These are phyloP conservation scores for Lactarius akahatsu DNA, from an alignment of 768 basidiomycete genomes.

Conservation along the genomic window DNA sequence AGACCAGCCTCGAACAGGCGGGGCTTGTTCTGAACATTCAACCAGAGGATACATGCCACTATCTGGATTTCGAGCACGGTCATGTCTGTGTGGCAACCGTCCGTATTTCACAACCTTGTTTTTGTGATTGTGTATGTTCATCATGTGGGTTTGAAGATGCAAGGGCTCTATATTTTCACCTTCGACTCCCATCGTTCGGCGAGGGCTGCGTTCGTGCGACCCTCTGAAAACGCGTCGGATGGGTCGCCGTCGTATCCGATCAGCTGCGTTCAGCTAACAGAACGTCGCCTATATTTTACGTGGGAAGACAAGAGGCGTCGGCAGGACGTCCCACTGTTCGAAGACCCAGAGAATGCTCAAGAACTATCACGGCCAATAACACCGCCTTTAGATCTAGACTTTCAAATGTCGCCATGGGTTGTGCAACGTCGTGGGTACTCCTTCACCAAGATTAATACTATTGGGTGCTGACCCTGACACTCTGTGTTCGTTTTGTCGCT, in stretches of 20 bases:
- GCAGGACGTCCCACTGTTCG: slow-evolving; percentile 4
- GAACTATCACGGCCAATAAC: neutral
- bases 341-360: slow-evolving; percentile 1
- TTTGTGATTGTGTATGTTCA: neutral
- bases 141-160: neutral
- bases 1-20: neutral
- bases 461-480: neutral
- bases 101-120: neutral
- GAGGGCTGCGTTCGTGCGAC: neutral
- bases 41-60: neutral
- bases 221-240: neutral
- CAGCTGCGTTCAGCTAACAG: neutral
- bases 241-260: neutral
- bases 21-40: slow-evolving; percentile 1
- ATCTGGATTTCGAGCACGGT: slow-evolving; percentile 9
- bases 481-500: neutral
- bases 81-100: slow-evolving; percentile 21
- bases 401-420: neutral
- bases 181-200: neutral
- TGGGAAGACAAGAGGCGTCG: slow-evolving; percentile 19
- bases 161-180: slow-evolving; percentile 11
- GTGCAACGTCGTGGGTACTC: neutral
- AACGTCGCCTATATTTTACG: slow-evolving; percentile 22
- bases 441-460: neutral
- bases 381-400: neutral